These are phyloP conservation scores for Gossypium laxum DNA, from an alignment of 441 rosid genomes.

Conservation along the genomic window DNA sequence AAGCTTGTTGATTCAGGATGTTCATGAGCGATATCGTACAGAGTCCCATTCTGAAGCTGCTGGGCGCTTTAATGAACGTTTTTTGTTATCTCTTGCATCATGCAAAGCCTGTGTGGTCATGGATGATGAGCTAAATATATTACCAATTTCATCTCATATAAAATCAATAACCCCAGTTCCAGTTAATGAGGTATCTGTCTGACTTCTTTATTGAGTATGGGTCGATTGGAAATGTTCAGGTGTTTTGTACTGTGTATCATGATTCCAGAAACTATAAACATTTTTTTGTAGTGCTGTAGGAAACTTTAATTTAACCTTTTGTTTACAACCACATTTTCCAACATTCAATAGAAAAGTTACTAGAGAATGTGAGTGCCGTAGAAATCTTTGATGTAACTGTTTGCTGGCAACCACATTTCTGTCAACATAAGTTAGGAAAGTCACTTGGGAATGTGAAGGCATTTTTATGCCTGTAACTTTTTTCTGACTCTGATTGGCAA, in stretches of 20 bases:
- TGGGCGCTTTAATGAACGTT: constrained; percentile 86
- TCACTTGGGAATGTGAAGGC: neutral
- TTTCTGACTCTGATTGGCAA: constrained; percentile 14
- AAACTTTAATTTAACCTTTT: neutral
- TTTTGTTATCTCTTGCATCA: constrained; percentile 76
- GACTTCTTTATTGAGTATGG: constrained; percentile 12
- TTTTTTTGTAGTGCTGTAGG: neutral
- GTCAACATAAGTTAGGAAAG: neutral
- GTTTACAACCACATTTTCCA: neutral
- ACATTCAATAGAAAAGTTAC: neutral
- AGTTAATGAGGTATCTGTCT: constrained; percentile 50
- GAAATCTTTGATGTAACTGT: neutral
- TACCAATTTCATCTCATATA: constrained; percentile 87
- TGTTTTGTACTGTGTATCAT: neutral
- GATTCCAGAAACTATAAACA: neutral
- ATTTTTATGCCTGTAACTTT: constrained; percentile 7
- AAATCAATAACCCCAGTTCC: constrained; percentile 57
- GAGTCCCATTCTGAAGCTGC: constrained; percentile 82
- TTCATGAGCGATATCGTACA: constrained; percentile 89
- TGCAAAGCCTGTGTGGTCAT: constrained; percentile 83
- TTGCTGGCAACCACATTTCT: constrained; percentile 1
- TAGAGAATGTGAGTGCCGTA: neutral
- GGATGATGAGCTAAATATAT: constrained; percentile 90
- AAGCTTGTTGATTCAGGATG: constrained; percentile 62
- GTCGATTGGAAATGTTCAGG: neutral